These are phyloP conservation scores for Dactylonectria macrodidyma DNA, from an alignment of 2,329 filamentous ascomycete genomes.

Conservation along the genomic window DNA sequence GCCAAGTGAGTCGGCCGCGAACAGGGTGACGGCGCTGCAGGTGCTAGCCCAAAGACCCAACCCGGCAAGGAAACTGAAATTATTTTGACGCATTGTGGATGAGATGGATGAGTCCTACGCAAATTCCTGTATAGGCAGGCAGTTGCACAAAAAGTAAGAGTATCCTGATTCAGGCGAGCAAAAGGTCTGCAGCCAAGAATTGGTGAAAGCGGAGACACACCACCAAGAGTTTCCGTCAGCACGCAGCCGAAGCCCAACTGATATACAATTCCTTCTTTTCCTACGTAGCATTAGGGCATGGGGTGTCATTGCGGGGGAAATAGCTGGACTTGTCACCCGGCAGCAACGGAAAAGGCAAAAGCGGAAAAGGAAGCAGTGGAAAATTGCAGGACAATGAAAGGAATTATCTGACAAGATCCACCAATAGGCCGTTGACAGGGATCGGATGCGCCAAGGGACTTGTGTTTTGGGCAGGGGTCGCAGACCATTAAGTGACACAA, in stretches of 20 bases:
- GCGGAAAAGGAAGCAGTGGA: not conserved
- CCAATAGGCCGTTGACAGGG: conserved; percentile 1
- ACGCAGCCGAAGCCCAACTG: not conserved
- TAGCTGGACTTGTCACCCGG: not conserved
- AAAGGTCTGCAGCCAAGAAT: not conserved
- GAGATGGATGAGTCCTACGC: not conserved
- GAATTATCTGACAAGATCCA: not conserved
- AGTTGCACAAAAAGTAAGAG: not conserved
- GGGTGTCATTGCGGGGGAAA: not conserved
- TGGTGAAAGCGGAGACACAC: not conserved
- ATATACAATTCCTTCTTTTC: not conserved
- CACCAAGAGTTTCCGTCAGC: not conserved
- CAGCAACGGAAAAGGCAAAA: not conserved
- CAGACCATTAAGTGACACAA: not conserved
- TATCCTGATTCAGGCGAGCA: not conserved
- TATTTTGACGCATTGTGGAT: conserved; percentile 3
- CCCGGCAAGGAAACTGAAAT: conserved; percentile 18
- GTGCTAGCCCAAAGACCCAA: conserved; percentile 23
- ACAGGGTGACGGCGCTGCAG: conserved; percentile 37
- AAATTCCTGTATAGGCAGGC: not conserved
- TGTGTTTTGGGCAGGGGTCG: not conserved
- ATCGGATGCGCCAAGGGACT: not conserved
- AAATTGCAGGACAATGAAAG: not conserved
- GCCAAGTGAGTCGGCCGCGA: conserved; percentile 42
- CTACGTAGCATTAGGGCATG: not conserved